These are phyloP conservation scores for Geranium brycei DNA, from an alignment of 345 rosid species.

Conservation along the genomic window DNA sequence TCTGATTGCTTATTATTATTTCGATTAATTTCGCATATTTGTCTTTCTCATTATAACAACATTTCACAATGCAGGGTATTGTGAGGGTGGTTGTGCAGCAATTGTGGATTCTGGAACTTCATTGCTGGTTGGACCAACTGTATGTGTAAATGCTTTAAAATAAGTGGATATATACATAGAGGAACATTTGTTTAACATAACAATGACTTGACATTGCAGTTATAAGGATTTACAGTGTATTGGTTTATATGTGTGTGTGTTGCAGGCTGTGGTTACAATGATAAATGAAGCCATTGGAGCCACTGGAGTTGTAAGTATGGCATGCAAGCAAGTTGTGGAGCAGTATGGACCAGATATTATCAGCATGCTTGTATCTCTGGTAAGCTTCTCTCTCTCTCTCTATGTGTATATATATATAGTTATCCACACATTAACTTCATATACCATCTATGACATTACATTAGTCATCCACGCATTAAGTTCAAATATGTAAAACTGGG, in stretches of 20 bases:
- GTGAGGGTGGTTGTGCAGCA: constrained; percentile 53
- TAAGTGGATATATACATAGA: too few species aligned
- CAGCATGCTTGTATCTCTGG: constrained; percentile 47
- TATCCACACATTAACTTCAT: too few species aligned
- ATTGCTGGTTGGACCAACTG: constrained; percentile 74
- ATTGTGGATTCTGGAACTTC: constrained; percentile 96
- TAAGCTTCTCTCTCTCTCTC: constrained; percentile 3
- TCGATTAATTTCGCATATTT: too few species aligned
- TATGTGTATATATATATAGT: too few species aligned
- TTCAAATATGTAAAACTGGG: too few species aligned
- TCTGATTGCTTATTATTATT: too few species aligned
- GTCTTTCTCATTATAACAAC: too few species aligned
- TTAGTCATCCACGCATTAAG: too few species aligned
- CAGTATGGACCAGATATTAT: constrained; percentile 63
- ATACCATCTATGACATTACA: too few species aligned
- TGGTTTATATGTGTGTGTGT: not conserved
- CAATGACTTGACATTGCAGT: too few species aligned
- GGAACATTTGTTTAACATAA: too few species aligned
- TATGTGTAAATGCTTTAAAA: constrained; percentile 13
- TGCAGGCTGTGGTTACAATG: constrained; percentile 49
- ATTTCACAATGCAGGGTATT: constrained; percentile 34
- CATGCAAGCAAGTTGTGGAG: constrained; percentile 53
- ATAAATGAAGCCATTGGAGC: constrained; percentile 86
- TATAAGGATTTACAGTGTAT: too few species aligned
- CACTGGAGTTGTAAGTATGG: constrained; percentile 55